A percentile compares a stretch with the other conserved stretches of the same genome.
Evolutionary conservation across 495 filamentous ascomycete genomes (phyloP).

Genomic region (Xylaria castorea): DNA sequence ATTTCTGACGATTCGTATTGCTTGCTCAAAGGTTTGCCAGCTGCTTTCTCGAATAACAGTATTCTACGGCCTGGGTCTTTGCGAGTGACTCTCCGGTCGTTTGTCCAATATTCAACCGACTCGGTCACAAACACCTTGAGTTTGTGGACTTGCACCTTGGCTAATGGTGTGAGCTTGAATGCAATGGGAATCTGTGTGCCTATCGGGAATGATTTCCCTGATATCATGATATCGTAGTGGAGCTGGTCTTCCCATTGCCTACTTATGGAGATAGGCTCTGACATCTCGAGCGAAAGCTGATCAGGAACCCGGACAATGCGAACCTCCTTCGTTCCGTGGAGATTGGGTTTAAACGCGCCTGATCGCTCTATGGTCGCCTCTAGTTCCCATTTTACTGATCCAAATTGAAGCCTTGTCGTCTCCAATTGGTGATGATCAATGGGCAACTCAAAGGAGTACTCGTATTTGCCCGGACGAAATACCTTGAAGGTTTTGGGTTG

Average conservation of each 20-base stretch:
- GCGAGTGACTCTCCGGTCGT: conserved; percentile 85
- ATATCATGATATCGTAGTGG: conserved; percentile 98
- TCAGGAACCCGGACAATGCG: conserved; percentile 86
- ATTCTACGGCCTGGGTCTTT: conserved; percentile 87
- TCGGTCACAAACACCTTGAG: conserved; percentile 96
- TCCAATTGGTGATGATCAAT: conserved; percentile 92
- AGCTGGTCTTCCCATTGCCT: conserved; percentile 98
- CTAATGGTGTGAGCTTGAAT: conserved; percentile 94
- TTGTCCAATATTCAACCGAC: conserved; percentile 91
- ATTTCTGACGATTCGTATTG: conserved; percentile 82
- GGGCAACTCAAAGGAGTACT: conserved; percentile 94
- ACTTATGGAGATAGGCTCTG: conserved; percentile 96
- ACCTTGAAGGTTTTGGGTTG: conserved; percentile 88
- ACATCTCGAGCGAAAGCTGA: conserved; percentile 89
- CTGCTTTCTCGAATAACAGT: conserved; percentile 86
- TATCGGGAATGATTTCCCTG: conserved; percentile 95
- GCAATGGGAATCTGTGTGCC: conserved; percentile 94
- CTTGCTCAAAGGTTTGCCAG: conserved; percentile 78
- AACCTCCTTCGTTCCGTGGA: conserved; percentile 84
- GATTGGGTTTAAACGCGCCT: conserved; percentile 90
- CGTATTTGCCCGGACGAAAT: conserved; percentile 89
- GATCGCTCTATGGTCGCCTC: conserved; percentile 88
- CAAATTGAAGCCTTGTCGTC: conserved; percentile 88
- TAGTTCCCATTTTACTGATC: conserved; percentile 86
- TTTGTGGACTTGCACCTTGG: conserved; percentile 95